A percentile compares a stretch with the other conserved stretches of the same genome.
These are phyloP conservation scores for Anaeromyces robustus DNA, from an alignment of 192 early-diverging fungal genomes.

Conservation along the genomic window DNA sequence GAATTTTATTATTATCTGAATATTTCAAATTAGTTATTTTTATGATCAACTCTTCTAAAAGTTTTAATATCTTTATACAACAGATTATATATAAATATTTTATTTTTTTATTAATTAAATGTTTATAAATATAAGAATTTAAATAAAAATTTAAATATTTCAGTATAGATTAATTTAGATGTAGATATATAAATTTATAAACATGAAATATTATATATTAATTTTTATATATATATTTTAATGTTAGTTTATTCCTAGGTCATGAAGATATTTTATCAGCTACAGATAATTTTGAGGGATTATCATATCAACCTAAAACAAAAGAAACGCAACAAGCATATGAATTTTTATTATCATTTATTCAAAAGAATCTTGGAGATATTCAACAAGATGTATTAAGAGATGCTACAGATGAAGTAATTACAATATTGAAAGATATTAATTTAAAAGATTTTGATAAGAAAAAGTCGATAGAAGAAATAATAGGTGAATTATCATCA, in stretches of 20 bases:
- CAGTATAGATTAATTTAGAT: no score
- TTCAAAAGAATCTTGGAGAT: slow-evolving; percentile 67
- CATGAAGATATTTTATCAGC: neutral
- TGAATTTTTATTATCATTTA: slow-evolving; percentile 75
- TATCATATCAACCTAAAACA: slow-evolving; percentile 74
- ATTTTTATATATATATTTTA: no score
- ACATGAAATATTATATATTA: no score
- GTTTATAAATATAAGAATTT: no score
- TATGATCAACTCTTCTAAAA: no score
- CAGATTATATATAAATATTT: no score
- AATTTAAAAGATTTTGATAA: slow-evolving; percentile 75
- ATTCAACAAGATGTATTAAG: slow-evolving; percentile 78
- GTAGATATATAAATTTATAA: no score
- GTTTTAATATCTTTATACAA: no score
- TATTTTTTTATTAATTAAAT: no score
- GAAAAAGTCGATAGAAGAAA: slow-evolving; percentile 61
- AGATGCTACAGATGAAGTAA: slow-evolving; percentile 72
- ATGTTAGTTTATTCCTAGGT: neutral
- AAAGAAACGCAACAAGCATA: slow-evolving; percentile 77
- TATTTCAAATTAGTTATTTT: no score
- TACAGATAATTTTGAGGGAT: slow-evolving; percentile 14
- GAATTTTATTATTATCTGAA: no score
- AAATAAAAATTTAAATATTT: no score
- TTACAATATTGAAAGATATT: slow-evolving; percentile 73
- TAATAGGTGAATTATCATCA: slow-evolving; percentile 53